Evolutionary conservation across 345 rosid genomes (phyloP).

Genomic region (Brassica nigra): DNA sequence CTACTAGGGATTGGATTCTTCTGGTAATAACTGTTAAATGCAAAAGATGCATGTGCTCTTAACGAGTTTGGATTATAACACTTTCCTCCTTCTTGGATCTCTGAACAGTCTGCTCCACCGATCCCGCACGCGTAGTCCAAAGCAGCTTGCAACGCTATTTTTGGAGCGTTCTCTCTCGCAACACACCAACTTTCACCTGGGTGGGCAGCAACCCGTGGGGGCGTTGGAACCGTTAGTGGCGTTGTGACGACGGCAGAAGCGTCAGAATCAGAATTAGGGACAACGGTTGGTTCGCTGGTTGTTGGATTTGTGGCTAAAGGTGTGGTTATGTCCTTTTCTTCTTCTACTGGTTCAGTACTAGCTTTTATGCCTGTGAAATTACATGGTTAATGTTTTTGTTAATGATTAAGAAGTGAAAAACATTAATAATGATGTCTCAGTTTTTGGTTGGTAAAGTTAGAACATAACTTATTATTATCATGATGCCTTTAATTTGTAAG

Average conservation of each 20-base stretch:
- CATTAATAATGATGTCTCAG: slow-evolving; percentile 15
- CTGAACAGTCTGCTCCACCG: slow-evolving; percentile 75
- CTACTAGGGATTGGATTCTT: slow-evolving; percentile 84
- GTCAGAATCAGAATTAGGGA: slow-evolving; percentile 42
- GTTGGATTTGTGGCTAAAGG: slow-evolving; percentile 43
- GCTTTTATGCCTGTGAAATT: slow-evolving; percentile 26
- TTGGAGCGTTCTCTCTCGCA: slow-evolving; percentile 66
- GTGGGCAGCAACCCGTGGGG: slow-evolving; percentile 22
- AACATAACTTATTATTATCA: slow-evolving; percentile 11
- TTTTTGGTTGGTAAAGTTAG: slow-evolving; percentile 26
- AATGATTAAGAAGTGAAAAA: slow-evolving; percentile 13
- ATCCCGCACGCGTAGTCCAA: slow-evolving; percentile 92
- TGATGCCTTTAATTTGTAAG: slow-evolving; percentile 15
- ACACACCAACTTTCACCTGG: slow-evolving; percentile 65
- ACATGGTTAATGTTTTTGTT: neutral
- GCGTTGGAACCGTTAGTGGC: slow-evolving; percentile 34
- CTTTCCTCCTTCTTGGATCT: slow-evolving; percentile 62
- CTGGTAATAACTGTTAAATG: slow-evolving; percentile 82
- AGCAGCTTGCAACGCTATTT: slow-evolving; percentile 66
- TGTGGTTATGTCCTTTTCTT: slow-evolving; percentile 42
- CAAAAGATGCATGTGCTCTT: slow-evolving; percentile 75
- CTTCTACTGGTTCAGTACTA: slow-evolving; percentile 28
- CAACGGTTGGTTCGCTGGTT: slow-evolving; percentile 1
- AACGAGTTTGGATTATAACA: slow-evolving; percentile 76
- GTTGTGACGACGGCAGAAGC: slow-evolving; percentile 39